phyloP scores from a whole-genome alignment of 2,329 filamentous ascomycete species.

The Ophiostoma perfectum region DNA sequence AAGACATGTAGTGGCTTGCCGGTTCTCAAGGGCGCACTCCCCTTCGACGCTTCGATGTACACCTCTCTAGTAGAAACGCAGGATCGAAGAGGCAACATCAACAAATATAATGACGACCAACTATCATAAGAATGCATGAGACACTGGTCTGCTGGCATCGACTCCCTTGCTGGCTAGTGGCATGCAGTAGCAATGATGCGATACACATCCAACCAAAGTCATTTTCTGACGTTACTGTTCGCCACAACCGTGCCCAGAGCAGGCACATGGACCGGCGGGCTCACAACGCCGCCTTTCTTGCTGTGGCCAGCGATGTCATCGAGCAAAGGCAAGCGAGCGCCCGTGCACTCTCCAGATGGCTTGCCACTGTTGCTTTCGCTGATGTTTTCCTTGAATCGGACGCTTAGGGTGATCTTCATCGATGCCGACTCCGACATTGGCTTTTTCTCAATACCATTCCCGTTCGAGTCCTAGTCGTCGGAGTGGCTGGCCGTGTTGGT shows the following conservation, averaged over 20 bases:
- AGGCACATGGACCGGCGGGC: not conserved
- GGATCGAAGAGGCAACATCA: too few relatives aligned
- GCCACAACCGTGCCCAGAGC: not conserved
- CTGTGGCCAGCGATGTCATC: not conserved
- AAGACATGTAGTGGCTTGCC: too few relatives aligned
- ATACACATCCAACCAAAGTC: not conserved
- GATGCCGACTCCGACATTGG: not conserved
- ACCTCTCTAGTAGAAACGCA: too few relatives aligned
- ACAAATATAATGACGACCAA: too few relatives aligned
- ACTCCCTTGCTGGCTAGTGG: too few relatives aligned
- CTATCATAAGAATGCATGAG: too few relatives aligned
- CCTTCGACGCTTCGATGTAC: too few relatives aligned
- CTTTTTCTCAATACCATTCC: not conserved
- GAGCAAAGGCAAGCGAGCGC: not conserved
- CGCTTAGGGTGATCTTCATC: not conserved
- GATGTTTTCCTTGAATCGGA: conserved; percentile 13
- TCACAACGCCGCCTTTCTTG: not conserved
- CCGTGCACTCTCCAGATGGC: not conserved
- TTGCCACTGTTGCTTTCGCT: not conserved
- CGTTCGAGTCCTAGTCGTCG: conserved; percentile 23
- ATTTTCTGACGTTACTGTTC: not conserved
- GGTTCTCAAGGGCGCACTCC: too few relatives aligned
- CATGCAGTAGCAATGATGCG: too few relatives aligned
- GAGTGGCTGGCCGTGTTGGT: conserved; percentile 12
- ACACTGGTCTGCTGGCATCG: too few relatives aligned